These are phyloP conservation scores for Santalum album DNA, from an alignment of 164 flowering plant species.

Conservation along the genomic window DNA sequence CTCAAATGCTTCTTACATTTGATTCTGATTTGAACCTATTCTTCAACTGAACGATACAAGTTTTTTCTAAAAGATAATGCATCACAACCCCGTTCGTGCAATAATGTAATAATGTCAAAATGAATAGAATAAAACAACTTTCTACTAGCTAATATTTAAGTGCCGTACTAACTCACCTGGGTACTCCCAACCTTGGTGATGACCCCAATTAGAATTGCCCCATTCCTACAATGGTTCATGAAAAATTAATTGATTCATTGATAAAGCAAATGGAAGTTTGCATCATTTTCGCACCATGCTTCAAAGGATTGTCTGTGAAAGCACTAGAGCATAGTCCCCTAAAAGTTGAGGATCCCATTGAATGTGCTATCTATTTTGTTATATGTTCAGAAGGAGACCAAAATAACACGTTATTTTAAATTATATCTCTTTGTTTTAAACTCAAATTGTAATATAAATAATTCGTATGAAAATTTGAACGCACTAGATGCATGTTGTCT, in stretches of 20 bases:
- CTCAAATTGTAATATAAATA: too few relatives aligned
- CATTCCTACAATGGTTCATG: conserved; percentile 42
- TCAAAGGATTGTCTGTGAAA: not conserved
- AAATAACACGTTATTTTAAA: too few relatives aligned
- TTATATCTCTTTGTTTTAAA: too few relatives aligned
- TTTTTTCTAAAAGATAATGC: too few relatives aligned
- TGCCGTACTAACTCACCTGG: conserved; percentile 28
- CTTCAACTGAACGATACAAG: too few relatives aligned
- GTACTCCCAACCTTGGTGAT: conserved; percentile 56
- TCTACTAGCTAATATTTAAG: not conserved
- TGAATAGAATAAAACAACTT: not conserved
- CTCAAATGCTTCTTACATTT: too few relatives aligned
- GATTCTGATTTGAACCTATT: too few relatives aligned
- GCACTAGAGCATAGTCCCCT: not conserved
- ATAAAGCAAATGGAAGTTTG: not conserved
- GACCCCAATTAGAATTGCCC: conserved; percentile 52
- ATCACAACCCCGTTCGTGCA: not conserved
- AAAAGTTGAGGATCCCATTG: not conserved
- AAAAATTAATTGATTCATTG: not conserved
- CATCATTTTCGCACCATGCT: not conserved
- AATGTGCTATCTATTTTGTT: not conserved
- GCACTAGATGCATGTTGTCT: too few relatives aligned
- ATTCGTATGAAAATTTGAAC: too few relatives aligned
- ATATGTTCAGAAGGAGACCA: too few relatives aligned
- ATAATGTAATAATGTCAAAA: not conserved